Evolutionary conservation across 2,329 filamentous ascomycete species (phyloP), one percentile per base, ranked within the genome.

Genomic region (Diplodia corticola): DNA sequence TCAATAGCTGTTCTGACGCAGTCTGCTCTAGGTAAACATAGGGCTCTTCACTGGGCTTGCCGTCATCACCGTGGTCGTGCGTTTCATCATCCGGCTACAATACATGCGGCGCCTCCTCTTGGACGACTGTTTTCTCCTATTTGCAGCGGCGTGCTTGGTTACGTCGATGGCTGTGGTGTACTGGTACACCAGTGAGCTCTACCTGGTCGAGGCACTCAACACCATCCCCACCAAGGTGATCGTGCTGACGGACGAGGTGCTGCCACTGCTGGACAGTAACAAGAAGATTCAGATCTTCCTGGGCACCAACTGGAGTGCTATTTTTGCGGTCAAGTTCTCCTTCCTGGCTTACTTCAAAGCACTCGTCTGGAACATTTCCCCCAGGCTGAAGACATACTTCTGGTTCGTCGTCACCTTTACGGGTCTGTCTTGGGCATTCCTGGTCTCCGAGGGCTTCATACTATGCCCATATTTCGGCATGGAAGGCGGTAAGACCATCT

Each of bases 241-340:
- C 22, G 5, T 50, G 22, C 3, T 20, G 3, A 28, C 17, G 12
- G 35, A n/a, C 15, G 55, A 44, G 40, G 20, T 26, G 9, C 46
- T 44, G 12, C 30, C 15, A 17, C 24, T 60, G 20, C 5, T 44
- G 13, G 20, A 20, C 22, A 44, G 7, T 1, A 61, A 61, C 20
- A 61, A 28, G n/a, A 46, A 17, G 12, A n/a, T 40, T 24, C 53
- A 37, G 53, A 10, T 12, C 3, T 50, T n/a, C n/a, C 10, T 66
- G 9, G 4, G 15, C 15, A 48, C 50, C 9, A 13, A 61, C 7
- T 66, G 64, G 64, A 66, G 26, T 20, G 37, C 64, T 2, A 66
- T 30, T 3, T 66, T 48, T 33, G 26, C 64, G 5, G 64, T 66
- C 7, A 66, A 66, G 28, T 53, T 66, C 33, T 66, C 64, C 22